A percentile compares a stretch with the other conserved stretches of the same genome.
Conservation (phyloP, 2,329 filamentous ascomycete genomes). For the Xylariaceae sp. region DNA sequence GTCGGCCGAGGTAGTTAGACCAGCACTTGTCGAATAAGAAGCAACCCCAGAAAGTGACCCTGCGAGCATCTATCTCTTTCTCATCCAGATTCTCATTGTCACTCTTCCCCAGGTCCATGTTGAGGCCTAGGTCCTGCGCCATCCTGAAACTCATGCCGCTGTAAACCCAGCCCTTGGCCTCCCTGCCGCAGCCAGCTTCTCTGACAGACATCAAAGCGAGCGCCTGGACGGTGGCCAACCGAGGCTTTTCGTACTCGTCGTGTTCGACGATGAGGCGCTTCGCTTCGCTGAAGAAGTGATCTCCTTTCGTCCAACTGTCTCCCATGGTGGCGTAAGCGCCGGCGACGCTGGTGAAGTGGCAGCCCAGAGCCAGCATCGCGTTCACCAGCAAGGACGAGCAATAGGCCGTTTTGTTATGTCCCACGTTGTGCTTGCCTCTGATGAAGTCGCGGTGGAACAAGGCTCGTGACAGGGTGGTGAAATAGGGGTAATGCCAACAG, state of each 20-base stretch:
- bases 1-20: conserved; percentile 91
- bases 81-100: conserved; percentile 59
- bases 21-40: conserved; percentile 99
- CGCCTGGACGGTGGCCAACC: conserved; percentile 85
- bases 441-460: conserved; percentile 83
- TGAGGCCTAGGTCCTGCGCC: conserved; percentile 88
- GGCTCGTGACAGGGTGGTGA: conserved; percentile 79
- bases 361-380: conserved; percentile 85
- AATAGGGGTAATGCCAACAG: conserved; percentile 95
- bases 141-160: conserved; percentile 98
- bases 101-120: conserved; percentile 64
- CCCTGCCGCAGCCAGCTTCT: conserved; percentile 87
- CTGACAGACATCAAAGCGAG: conserved; percentile 92
- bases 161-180: conserved; percentile 96
- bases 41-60: conserved; percentile 95
- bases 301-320: conserved; percentile 79
- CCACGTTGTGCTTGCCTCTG: conserved; percentile 53
- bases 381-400: conserved; percentile 90
- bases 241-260: conserved; percentile 86
- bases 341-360: conserved; percentile 77
- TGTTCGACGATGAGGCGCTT: conserved; percentile 85
- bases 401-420: conserved; percentile 55
- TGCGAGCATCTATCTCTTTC: conserved; percentile 77
- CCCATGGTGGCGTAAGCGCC: conserved; percentile 64
- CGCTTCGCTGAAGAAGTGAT: conserved; percentile 92